These are phyloP conservation scores for Melanopsichium pennsylvanicum DNA, from an alignment of 1,284 basidiomycete genomes.

Conservation along the genomic window DNA sequence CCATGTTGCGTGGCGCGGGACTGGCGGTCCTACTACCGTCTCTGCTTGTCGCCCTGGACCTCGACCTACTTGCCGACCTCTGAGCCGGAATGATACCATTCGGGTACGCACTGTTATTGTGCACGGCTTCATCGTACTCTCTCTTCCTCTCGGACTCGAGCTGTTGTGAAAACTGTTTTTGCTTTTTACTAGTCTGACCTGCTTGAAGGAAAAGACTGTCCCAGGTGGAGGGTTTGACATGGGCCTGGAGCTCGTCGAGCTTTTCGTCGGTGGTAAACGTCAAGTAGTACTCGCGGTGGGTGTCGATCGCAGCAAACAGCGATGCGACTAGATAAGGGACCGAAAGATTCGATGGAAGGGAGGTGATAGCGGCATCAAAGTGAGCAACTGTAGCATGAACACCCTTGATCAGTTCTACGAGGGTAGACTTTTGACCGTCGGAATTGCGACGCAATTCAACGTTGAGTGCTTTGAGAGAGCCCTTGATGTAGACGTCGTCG, in stretches of 20 bases:
- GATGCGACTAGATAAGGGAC: slow-evolving; percentile 35
- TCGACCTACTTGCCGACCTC: slow-evolving; percentile 5
- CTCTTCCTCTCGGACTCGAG: slow-evolving; percentile 27
- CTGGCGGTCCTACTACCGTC: slow-evolving; percentile 20
- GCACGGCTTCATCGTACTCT: slow-evolving; percentile 37
- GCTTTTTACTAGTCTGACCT: slow-evolving; percentile 42
- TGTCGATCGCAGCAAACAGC: slow-evolving; percentile 36
- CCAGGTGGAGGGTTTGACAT: slow-evolving; percentile 52
- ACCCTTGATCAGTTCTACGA: slow-evolving; percentile 38
- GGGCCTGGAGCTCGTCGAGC: slow-evolving; percentile 71
- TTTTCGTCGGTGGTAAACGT: slow-evolving; percentile 78
- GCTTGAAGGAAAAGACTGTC: slow-evolving; percentile 42
- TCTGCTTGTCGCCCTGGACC: slow-evolving; percentile 8
- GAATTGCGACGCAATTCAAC: slow-evolving; percentile 23
- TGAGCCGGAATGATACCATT: slow-evolving; percentile 34
- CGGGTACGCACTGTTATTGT: slow-evolving; percentile 30
- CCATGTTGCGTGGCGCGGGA: slow-evolving; percentile 8
- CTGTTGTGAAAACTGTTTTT: slow-evolving; percentile 41
- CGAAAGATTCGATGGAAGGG: slow-evolving; percentile 8
- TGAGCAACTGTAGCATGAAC: slow-evolving; percentile 34
- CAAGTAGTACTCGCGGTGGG: slow-evolving; percentile 49
- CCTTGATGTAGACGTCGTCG: slow-evolving; percentile 37
- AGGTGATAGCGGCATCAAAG: slow-evolving; percentile 24
- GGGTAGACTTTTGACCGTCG: slow-evolving; percentile 27
- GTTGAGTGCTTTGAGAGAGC: slow-evolving; percentile 34